These are phyloP conservation scores for Mycena metata DNA, from an alignment of 768 basidiomycete species.

Conservation along the genomic window DNA sequence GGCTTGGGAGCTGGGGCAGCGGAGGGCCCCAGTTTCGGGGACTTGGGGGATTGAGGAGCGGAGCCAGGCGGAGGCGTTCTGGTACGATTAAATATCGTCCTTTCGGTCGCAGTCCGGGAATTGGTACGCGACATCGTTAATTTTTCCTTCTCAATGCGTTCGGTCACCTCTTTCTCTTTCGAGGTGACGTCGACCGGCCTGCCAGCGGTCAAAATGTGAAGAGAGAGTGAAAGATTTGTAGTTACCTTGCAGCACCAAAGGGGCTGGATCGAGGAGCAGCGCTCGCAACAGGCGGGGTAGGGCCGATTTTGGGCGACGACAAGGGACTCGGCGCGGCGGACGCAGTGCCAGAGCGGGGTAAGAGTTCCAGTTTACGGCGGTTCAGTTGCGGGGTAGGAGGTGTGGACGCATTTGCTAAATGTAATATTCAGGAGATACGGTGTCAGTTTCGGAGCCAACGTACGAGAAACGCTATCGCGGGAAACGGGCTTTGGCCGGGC, in stretches of 20 bases:
- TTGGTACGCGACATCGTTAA: conserved; percentile 66
- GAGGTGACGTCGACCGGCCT: conserved; percentile 89
- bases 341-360: conserved; percentile 79
- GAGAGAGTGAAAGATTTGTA: not conserved
- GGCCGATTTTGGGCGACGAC: conserved; percentile 80
- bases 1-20: conserved; percentile 45
- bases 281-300: conserved; percentile 55
- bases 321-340: conserved; percentile 82
- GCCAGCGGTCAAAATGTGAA: conserved; percentile 11
- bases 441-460: conserved; percentile 42
- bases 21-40: conserved; percentile 44
- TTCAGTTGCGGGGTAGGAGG: conserved; percentile 86
- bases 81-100: conserved; percentile 50
- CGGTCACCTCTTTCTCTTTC: conserved; percentile 81
- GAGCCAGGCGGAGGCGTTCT: conserved; percentile 49
- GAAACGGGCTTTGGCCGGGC: conserved; percentile 58
- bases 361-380: conserved; percentile 86
- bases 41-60: conserved; percentile 41
- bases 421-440: conserved; percentile 27
- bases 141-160: conserved; percentile 75
- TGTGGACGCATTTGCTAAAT: conserved; percentile 75
- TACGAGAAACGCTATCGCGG: conserved; percentile 73
- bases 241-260: conserved; percentile 89
- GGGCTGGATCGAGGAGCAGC: conserved; percentile 72
- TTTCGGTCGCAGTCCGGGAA: conserved; percentile 65